phyloP scores from a whole-genome alignment of 768 basidiomycete species.

The Boletus rubroflammeus region DNA sequence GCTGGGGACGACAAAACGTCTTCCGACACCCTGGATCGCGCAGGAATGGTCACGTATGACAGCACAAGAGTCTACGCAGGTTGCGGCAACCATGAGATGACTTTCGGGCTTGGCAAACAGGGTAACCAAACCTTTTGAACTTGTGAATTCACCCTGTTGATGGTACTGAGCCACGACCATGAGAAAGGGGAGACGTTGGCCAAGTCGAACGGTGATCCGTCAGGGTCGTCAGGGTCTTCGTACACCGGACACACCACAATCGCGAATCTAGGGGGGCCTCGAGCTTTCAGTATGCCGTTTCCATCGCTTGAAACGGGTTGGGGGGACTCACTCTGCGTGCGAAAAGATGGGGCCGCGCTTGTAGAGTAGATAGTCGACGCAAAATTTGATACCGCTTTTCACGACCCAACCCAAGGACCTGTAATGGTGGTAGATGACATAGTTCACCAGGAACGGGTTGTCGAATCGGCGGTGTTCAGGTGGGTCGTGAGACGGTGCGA shows the following conservation, averaged over 20 bases:
- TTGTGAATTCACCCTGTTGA: constrained; percentile 94
- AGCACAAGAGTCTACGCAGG: constrained; percentile 75
- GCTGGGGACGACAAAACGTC: constrained; percentile 64
- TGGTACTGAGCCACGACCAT: constrained; percentile 96
- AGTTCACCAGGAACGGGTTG: constrained; percentile 90
- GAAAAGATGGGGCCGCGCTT: constrained; percentile 92
- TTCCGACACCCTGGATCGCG: constrained; percentile 51
- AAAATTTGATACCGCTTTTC: constrained; percentile 95
- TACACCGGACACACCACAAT: constrained; percentile 89
- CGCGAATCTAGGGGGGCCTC: constrained; percentile 61
- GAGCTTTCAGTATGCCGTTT: not conserved
- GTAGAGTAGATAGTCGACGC: constrained; percentile 91
- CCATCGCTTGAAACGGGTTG: not conserved
- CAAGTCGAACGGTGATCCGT: constrained; percentile 58
- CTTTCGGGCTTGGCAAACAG: not conserved
- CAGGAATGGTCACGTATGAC: constrained; percentile 90
- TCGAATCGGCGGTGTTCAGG: constrained; percentile 55
- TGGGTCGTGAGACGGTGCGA: constrained; percentile 26
- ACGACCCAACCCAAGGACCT: constrained; percentile 97
- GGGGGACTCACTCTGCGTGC: constrained; percentile 81
- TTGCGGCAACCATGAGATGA: constrained; percentile 1
- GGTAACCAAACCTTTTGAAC: constrained; percentile 85
- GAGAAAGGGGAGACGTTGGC: constrained; percentile 69
- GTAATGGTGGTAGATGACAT: constrained; percentile 91
- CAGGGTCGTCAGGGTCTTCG: constrained; percentile 72